Evolutionary conservation across 2,329 filamentous ascomycete genomes (phyloP).

Genomic region (Aotearoamyces nothofagi): DNA sequence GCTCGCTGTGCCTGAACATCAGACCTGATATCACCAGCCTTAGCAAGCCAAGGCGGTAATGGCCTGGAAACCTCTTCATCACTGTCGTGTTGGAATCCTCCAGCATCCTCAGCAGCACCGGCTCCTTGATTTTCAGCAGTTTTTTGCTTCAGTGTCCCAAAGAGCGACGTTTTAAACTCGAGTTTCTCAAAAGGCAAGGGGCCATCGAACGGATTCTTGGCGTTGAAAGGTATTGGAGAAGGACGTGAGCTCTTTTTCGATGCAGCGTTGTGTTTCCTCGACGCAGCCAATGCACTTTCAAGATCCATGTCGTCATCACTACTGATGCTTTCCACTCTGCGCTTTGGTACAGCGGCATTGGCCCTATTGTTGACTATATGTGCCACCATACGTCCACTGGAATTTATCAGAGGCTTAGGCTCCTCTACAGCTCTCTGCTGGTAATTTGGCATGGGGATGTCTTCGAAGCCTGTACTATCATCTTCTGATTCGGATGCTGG

Average conservation of each 20-base stretch:
- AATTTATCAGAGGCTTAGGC: constrained; percentile 33
- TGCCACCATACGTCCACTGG: constrained; percentile 48
- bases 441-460: constrained; percentile 37
- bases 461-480: constrained; percentile 29
- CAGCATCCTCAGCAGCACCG: constrained; percentile 17
- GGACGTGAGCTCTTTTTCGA: constrained; percentile 21
- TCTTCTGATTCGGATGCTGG: constrained; percentile 22
- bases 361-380: constrained; percentile 61
- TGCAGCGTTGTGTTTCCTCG: constrained; percentile 42
- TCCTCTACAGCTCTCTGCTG: constrained; percentile 35
- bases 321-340: constrained; percentile 22
- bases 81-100: constrained; percentile 22
- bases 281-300: constrained; percentile 57
- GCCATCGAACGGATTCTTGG: constrained; percentile 55
- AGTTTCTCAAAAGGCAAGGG: constrained; percentile 86
- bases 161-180: constrained; percentile 48
- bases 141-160: constrained; percentile 27
- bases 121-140: constrained; percentile 10
- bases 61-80: constrained; percentile 26
- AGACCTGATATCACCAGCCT: constrained; percentile 49
- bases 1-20: constrained; percentile 41
- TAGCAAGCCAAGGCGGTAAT: constrained; percentile 61
- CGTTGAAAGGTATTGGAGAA: constrained; percentile 29
- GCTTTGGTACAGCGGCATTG: constrained; percentile 39
- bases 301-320: constrained; percentile 75